These are phyloP conservation scores for Fusarium sp. DNA, from an alignment of 2,329 filamentous ascomycete species.

Conservation along the genomic window DNA sequence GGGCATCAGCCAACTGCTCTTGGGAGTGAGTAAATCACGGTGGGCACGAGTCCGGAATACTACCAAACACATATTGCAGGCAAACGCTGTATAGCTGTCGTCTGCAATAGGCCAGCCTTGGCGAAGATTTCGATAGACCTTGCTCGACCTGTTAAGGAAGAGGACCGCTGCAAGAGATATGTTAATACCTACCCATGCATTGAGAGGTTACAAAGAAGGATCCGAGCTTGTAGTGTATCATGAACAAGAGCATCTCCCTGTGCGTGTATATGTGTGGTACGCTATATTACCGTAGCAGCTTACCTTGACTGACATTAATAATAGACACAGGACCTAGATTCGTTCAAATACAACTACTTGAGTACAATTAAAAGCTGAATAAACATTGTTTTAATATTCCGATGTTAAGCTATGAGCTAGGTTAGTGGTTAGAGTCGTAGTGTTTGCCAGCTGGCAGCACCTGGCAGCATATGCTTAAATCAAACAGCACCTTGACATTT, in stretches of 20 bases:
- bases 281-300: background rate
- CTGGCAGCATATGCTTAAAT: slow-evolving; percentile 1
- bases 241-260: background rate
- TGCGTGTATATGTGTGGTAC: background rate
- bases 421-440: background rate
- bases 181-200: background rate
- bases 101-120: background rate
- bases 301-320: background rate
- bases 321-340: background rate
- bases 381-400: background rate
- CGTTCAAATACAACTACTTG: background rate
- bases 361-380: background rate
- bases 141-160: background rate
- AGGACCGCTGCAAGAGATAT: background rate
- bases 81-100: background rate
- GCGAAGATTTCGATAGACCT: background rate
- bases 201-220: background rate
- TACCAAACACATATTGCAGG: background rate
- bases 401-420: background rate
- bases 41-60: background rate
- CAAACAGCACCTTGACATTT: background rate
- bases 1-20: background rate
- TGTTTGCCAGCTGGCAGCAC: slow-evolving; percentile 4
- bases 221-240: background rate
- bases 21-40: background rate